These are phyloP conservation scores for Blastomyces emzantsi DNA, from an alignment of 2,329 filamentous ascomycete genomes.

Conservation along the genomic window DNA sequence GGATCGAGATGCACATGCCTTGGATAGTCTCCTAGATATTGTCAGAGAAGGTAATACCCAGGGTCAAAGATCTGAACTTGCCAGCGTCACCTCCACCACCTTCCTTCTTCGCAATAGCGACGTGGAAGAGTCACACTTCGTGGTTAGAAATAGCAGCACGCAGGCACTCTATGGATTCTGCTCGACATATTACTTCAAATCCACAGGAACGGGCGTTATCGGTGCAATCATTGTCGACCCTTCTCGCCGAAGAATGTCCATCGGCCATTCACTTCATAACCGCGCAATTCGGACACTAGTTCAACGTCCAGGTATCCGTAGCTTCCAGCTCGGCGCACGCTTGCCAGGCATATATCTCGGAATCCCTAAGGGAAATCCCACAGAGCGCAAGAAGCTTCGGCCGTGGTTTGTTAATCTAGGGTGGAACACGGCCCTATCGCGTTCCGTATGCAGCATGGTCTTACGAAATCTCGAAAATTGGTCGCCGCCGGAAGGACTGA, in stretches of 20 bases:
- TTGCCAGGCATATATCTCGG: constrained; percentile 82
- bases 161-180: constrained; percentile 87
- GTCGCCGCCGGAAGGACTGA: constrained; percentile 66
- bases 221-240: constrained; percentile 88
- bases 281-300: constrained; percentile 68
- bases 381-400: constrained; percentile 52
- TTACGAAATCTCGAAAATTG: constrained; percentile 64
- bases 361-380: constrained; percentile 59
- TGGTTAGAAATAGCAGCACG: constrained; percentile 89
- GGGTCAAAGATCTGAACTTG: constrained; percentile 59
- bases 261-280: constrained; percentile 81
- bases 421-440: constrained; percentile 65
- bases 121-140: constrained; percentile 75
- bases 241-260: constrained; percentile 72
- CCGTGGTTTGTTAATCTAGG: constrained; percentile 85
- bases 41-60: constrained; percentile 55
- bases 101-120: constrained; percentile 65
- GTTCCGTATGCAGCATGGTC: constrained; percentile 60
- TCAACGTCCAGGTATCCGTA: constrained; percentile 63
- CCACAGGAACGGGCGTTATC: constrained; percentile 63
- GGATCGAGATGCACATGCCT: constrained; percentile 61
- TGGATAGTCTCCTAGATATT: constrained; percentile 65
- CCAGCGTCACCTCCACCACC: constrained; percentile 59
- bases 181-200: constrained; percentile 71
- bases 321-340: constrained; percentile 70